phyloP scores from a whole-genome alignment of 75 land plant genomes.

The Pinus albicaulis region DNA sequence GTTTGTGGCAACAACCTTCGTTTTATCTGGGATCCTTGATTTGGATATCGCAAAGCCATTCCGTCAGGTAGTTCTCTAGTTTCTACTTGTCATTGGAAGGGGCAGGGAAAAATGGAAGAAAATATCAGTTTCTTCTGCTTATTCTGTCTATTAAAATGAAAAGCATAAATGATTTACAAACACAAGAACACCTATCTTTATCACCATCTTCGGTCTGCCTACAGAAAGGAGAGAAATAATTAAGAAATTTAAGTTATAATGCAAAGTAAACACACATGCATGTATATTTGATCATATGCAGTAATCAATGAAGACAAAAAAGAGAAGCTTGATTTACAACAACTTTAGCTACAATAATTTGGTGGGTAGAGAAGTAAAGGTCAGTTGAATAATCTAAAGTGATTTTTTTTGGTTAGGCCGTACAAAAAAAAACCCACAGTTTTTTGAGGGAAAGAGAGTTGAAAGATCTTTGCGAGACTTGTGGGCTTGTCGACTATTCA shows the following conservation, averaged over 20 bases:
- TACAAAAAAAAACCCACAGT: conserved; percentile 11
- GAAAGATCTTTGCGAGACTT: conserved; percentile 58
- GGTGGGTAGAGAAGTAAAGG: not conserved
- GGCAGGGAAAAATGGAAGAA: not conserved
- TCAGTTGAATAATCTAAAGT: not conserved
- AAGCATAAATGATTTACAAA: not conserved
- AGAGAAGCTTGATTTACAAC: not conserved
- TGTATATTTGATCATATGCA: not conserved
- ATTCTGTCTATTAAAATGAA: not conserved
- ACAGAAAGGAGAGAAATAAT: not conserved
- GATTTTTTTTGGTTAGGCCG: conserved; percentile 23
- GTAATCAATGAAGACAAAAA: not conserved
- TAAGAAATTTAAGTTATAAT: not conserved
- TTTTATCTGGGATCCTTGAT: conserved; percentile 19
- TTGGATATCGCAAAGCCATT: conserved; percentile 33
- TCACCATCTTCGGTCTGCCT: not conserved
- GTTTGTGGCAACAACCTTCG: conserved; percentile 93
- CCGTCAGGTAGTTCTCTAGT: conserved; percentile 26
- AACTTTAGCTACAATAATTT: not conserved
- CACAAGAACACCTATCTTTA: not conserved
- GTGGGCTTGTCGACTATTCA: conserved; percentile 57
- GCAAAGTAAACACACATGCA: not conserved
- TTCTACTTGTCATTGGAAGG: not conserved
- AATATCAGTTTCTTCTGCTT: not conserved
- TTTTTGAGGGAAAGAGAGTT: conserved; percentile 58